Evolutionary conservation across 164 flowering plant species (phyloP).

Genomic region (Tinospora cordifolia): DNA sequence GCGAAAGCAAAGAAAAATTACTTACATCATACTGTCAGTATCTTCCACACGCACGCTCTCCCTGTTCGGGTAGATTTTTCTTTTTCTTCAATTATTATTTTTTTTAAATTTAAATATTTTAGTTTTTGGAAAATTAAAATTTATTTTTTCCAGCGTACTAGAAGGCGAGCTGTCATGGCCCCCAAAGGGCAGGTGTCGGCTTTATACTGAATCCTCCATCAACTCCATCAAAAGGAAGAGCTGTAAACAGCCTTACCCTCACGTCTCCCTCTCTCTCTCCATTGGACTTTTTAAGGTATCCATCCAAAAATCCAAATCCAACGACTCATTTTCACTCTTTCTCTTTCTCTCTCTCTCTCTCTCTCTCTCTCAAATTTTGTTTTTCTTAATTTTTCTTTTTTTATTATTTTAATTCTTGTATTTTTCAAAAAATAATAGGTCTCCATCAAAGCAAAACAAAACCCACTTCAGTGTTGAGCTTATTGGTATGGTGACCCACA

Average conservation of each 20-base stretch:
- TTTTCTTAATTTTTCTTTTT: background rate
- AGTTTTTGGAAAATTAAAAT: too few species aligned
- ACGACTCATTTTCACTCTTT: background rate
- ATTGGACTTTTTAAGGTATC: constrained; percentile 5
- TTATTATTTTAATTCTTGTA: background rate
- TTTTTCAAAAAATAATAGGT: background rate
- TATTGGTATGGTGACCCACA: constrained; percentile 5
- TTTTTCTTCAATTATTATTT: too few species aligned
- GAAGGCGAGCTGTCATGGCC: constrained; percentile 35
- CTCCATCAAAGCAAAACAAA: background rate
- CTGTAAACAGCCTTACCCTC: constrained; percentile 3
- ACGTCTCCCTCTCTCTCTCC: constrained; percentile 3
- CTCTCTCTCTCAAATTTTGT: background rate
- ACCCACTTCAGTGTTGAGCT: too few species aligned
- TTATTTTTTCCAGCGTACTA: background rate
- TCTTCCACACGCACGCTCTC: background rate
- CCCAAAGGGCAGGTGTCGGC: constrained; percentile 41
- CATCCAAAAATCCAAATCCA: background rate
- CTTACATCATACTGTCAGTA: background rate
- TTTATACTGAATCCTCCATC: constrained; percentile 21
- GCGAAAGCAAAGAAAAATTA: background rate
- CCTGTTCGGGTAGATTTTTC: background rate
- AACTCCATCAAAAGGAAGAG: constrained; percentile 14
- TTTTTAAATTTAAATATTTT: too few species aligned
- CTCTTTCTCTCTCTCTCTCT: background rate